These are phyloP conservation scores for Phalaenopsis equestris DNA, from an alignment of 106 monocot species.

Conservation along the genomic window DNA sequence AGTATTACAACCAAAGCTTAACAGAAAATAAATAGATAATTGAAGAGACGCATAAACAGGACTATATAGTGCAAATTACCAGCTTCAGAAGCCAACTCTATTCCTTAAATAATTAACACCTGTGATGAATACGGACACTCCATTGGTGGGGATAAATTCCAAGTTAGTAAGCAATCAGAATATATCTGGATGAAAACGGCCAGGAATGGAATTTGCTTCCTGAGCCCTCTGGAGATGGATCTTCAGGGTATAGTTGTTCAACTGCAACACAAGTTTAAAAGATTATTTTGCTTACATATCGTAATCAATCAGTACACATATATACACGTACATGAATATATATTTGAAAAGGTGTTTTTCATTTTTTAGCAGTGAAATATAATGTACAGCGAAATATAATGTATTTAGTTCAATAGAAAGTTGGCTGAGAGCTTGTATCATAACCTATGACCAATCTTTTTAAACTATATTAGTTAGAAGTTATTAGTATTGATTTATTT, in stretches of 20 bases:
- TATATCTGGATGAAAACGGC: slow-evolving; percentile 28
- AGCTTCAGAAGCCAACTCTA: not conserved
- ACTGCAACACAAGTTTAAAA: slow-evolving; percentile 8
- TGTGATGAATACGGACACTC: not conserved
- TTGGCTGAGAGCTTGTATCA: too few relatives aligned
- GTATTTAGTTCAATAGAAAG: too few relatives aligned
- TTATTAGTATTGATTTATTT: too few relatives aligned
- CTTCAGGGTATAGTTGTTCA: slow-evolving; percentile 27
- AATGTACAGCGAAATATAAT: too few relatives aligned
- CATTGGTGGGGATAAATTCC: not conserved
- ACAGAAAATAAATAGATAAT: not conserved
- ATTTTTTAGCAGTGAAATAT: too few relatives aligned
- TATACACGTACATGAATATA: too few relatives aligned
- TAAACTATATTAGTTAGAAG: too few relatives aligned
- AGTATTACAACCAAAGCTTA: not conserved
- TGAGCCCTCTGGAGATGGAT: slow-evolving; percentile 25
- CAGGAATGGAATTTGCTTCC: slow-evolving; percentile 23
- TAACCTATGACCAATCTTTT: too few relatives aligned
- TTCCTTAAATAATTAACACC: not conserved
- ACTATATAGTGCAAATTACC: not conserved
- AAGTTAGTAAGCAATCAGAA: slow-evolving; percentile 8
- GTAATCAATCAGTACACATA: too few relatives aligned
- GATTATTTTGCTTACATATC: too few relatives aligned
- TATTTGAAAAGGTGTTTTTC: too few relatives aligned
- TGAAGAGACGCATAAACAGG: not conserved